Base-by-base conservation (phyloP, 2,329 filamentous ascomycete species). In the Colletotrichum sp. region DNA sequence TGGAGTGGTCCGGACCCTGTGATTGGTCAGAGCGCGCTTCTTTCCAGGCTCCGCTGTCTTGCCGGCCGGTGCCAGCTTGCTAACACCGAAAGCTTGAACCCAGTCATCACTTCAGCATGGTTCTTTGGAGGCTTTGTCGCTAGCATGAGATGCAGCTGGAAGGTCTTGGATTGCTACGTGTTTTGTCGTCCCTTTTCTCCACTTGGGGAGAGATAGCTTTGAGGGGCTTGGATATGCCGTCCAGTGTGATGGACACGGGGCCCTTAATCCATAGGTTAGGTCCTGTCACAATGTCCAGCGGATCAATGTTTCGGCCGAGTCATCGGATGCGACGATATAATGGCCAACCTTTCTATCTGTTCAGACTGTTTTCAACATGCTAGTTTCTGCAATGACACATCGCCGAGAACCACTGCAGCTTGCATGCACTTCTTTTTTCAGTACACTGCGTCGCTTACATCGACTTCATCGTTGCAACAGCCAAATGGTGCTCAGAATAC, bases 21-120 rank as follows among this genome's bases (percentile, higher is more conserved):
- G 74, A 76, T 76, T 76, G 74, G 74, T 69, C 30, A 60, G 18
- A 57, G 28, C 61, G 21, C 34, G 61, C 24, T 43, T 13, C 24
- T 18, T 28, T 16, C 7, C 21, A 30, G 21, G 55, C 16, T 30
- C 21, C 24, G 24, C 39, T 48, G 9, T n/a, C 39, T 43, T 48
- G 18, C 55, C 43, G 10, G 43, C 55, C 24, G 34, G 13, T 36
- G 34, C 34, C 55, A 59, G 55, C 55, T 52, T 52, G 43, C n/a
- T n/a, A n/a, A 48, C 39, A 12, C 18, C 39, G 39, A 48, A 48
- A 48, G 39, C 52, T 21, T 52, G 43, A 52, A 52, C 43, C n/a
- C 12, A 24, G 43, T 52, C 43, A 52, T 24, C 10, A 52, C 43
- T 13, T 52, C 43, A 52, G 12, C 18, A 48, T 52, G 43, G 43